Conservation (phyloP, 2,329 filamentous ascomycete species). For the Ophiostoma perfectum region DNA sequence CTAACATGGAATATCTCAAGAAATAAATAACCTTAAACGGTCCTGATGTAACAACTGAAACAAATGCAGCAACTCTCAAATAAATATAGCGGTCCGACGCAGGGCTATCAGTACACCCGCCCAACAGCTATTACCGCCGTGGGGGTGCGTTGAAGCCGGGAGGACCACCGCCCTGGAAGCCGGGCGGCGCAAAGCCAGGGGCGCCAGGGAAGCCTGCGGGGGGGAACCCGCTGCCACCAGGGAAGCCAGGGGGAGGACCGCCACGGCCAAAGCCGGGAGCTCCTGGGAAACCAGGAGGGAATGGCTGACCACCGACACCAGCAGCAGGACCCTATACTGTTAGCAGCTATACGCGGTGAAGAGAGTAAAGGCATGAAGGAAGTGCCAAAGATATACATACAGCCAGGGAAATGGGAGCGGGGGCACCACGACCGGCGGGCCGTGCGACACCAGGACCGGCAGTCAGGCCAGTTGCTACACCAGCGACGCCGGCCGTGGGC, state of each 20-base stretch:
- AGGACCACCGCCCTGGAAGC: conserved; percentile 49
- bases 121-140: conserved; percentile 42
- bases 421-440: conserved; percentile 77
- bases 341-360: conserved; percentile 24
- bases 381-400: conserved; percentile 40
- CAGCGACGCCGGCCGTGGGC: conserved; percentile 49
- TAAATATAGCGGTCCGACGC: neutral
- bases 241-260: conserved; percentile 40
- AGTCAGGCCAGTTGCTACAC: conserved; percentile 63
- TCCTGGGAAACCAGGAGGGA: conserved; percentile 49
- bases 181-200: conserved; percentile 43
- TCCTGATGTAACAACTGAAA: conserved; percentile 4
- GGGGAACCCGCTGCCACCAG: conserved; percentile 30
- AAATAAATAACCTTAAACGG: conserved; percentile 6
- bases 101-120: neutral
- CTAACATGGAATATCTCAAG: conserved; percentile 13
- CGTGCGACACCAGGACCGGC: conserved; percentile 85
- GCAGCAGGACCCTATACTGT: conserved; percentile 64
- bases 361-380: neutral
- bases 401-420: conserved; percentile 69
- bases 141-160: conserved; percentile 71
- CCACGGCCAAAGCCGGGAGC: conserved; percentile 49
- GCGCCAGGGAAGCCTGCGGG: conserved; percentile 46
- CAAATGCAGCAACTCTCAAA: neutral
- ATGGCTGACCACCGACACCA: conserved; percentile 71